Percentiles rank a stretch among this genome's conserved stretches.
phyloP scores from a whole-genome alignment of 192 early-diverging fungal species.

The Gonapodya prolifera region DNA sequence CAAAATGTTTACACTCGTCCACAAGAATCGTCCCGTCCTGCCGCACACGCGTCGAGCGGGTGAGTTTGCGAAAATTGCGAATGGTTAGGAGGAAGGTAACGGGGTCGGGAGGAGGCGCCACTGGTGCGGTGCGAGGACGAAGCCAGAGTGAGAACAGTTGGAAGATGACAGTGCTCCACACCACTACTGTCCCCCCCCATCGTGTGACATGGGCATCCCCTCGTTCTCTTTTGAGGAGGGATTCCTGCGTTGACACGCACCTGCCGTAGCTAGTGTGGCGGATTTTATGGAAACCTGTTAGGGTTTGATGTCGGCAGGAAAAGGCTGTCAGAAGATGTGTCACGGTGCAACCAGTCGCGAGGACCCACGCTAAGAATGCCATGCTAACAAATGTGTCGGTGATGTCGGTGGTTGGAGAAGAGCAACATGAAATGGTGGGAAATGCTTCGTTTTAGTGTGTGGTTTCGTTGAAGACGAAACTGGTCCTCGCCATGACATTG shows the following conservation, averaged over 20 bases:
- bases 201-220: too few species aligned
- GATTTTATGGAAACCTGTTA: not conserved
- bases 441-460: too few species aligned
- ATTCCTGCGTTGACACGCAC: not conserved
- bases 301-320: not conserved
- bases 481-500: too few species aligned
- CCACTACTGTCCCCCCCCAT: too few species aligned
- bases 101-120: not conserved
- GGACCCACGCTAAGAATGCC: not conserved
- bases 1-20: not conserved
- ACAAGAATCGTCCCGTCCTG: not conserved
- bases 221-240: too few species aligned
- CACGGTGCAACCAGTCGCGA: not conserved
- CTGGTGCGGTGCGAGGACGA: too few species aligned
- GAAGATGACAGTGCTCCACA: too few species aligned
- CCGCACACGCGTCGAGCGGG: not conserved
- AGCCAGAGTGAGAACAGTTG: too few species aligned
- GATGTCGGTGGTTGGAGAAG: not conserved
- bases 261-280: not conserved
- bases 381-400: not conserved
- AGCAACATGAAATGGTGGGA: too few species aligned
- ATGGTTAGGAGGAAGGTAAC: not conserved
- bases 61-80: not conserved
- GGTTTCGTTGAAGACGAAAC: too few species aligned
- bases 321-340: not conserved